Evolutionary conservation across 2,329 filamentous ascomycete species (phyloP), one percentile per base, ranked within the genome.

Genomic region (Pseudopithomyces maydicus): DNA sequence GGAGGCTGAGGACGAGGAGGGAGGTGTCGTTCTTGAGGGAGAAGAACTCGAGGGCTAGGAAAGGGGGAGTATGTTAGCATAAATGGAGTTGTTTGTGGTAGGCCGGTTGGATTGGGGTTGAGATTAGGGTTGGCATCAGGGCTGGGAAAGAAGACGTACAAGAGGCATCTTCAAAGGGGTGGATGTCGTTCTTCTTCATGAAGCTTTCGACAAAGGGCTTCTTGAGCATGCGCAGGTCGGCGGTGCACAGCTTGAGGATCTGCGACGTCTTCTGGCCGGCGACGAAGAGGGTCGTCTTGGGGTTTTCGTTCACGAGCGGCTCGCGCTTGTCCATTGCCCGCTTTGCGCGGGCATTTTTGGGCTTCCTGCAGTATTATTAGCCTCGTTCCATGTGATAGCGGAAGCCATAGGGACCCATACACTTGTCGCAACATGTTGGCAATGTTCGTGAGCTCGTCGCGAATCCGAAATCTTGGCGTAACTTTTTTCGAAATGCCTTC

Each of bases 171-270:
- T 97, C 94, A 77, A 99, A 99, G 2, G 95, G 95, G 77, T 95
- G 92, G 69, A 97, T 90, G 66, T 88, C 84, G 78, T 99, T 99
- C 82, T 98, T 98, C 85, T 98, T 99, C 78, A 88, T 91, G 81
- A 99, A 97, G 66, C 93, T 92, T 77, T 96, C 89, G 63, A 89
- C 88, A 59, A 94, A 84, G 2, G 93, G 92, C 71, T 90, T 88
- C 69, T 94, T 93, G 72, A 99, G 83, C 47, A 91, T 85, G 78
- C 92, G 86, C 55, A 99, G 85, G 70, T 97, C 95, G 65, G 87
- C 89, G 60, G 97, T 82, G 56, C 92, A 91, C 67, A 94, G 89
- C 78, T 96, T 88, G 55, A 92, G 83, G 47, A 95, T 81, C 69
- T 94, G 88, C 44, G 91, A 94, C 75, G 91, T 94, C 75, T 87